Base-by-base conservation (phyloP, 192 early-diverging fungal species). In the Spizellomyces sp. region DNA sequence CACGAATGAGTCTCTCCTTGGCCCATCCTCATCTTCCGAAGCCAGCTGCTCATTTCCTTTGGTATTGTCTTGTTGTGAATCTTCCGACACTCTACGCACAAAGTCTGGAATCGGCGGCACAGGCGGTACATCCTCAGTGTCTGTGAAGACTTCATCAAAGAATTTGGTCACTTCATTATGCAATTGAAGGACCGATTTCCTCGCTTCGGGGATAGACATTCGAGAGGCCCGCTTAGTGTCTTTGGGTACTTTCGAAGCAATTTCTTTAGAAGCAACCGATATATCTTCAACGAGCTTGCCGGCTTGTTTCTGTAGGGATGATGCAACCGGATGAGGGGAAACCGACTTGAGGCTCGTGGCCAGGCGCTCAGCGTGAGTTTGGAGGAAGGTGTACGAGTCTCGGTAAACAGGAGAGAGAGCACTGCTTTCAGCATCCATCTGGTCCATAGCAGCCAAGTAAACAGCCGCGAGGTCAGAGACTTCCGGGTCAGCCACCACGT, bases 71-170 rank as follows among this genome's bases (percentile, higher is more conserved):
- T 36, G 27, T 36, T 36, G 27, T 36, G 27, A 0, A 36, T 36
- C 27, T 36, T 3, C 27, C 27, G 27, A 36, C 27, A 36, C 27
- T 36, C 27, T 36, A 36, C 27, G 59, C 12, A 61, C n/a, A 12
- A 22, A 22, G 27, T 17, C 59, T 12, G 59, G 59, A 22, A 61
- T 61, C 12, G 59, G 59, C 21, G 59, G 59, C 12, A 61, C 59
- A 12, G n/a, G 17, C 15, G 59, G 59, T 10, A n/a, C 27, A 4
- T 61, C 4, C 1, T 61, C 15, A 0, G 52, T 19, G 3, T 61
- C 15, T 12, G 10, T 22, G 44, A 64, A 64, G 15, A 64, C 44
- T 15, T 47, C 63, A 47, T 42, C 63, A 22, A 64, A 64, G 14
- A 64, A 47, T 12, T 45, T 64, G 41, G 41, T 45, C 45, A 64